These are phyloP conservation scores for Aspergillus costaricaensis DNA, from an alignment of 2,329 filamentous ascomycete species.

Conservation along the genomic window DNA sequence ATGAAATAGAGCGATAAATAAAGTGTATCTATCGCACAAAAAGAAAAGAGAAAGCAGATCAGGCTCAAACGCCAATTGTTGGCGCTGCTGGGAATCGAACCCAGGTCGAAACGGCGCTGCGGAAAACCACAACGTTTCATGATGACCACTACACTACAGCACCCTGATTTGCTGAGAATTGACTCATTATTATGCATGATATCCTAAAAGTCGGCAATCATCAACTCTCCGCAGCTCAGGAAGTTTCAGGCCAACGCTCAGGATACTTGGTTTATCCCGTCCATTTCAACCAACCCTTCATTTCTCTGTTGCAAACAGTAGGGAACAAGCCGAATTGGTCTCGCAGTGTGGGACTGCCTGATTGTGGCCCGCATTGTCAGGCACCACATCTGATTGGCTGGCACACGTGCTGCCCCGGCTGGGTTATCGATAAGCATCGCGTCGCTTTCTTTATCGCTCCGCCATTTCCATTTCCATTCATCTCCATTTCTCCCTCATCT, in stretches of 20 bases:
- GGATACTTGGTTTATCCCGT: no score
- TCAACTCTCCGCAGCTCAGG: no score
- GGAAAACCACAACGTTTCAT: conserved; percentile 25
- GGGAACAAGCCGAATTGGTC: no score
- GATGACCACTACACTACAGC: conserved; percentile 30
- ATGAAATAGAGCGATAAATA: neutral
- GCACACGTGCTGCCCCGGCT: neutral
- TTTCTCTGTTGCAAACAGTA: no score
- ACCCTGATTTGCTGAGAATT: conserved; percentile 18
- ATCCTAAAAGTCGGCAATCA: neutral
- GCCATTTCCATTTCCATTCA: neutral
- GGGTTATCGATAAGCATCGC: conserved; percentile 14
- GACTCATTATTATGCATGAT: neutral
- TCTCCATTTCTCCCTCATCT: neutral
- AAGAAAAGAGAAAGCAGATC: conserved; percentile 16
- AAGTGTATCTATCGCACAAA: neutral
- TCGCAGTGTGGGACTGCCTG: no score
- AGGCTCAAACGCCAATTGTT: conserved; percentile 16
- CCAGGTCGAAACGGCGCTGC: conserved; percentile 25
- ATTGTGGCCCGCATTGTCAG: neutral
- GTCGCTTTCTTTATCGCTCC: neutral
- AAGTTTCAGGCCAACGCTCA: no score
- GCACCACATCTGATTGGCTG: neutral
- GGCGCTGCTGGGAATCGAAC: conserved; percentile 30
- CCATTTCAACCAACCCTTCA: no score